Percentiles rank a stretch among this genome's conserved stretches.
phyloP scores from a whole-genome alignment of 306 rosid genomes.

The Dalbergia cultrata region DNA sequence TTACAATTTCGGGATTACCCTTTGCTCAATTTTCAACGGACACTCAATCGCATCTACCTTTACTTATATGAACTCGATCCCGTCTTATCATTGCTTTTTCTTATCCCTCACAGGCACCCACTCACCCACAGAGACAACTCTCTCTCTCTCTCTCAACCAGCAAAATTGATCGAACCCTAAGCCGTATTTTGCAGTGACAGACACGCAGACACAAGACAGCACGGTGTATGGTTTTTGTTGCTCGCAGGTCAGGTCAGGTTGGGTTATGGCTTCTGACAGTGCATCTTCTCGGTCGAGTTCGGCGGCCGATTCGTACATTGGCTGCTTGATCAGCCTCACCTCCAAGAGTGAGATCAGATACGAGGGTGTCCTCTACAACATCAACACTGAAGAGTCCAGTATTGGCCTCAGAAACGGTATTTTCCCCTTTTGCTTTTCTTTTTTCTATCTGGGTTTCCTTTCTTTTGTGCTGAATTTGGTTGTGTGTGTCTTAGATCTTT shows the following conservation, averaged over 20 bases:
- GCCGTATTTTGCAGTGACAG: neutral
- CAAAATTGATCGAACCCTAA: slow-evolving; percentile 46
- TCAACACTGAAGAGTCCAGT: slow-evolving; percentile 86
- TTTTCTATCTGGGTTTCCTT: neutral
- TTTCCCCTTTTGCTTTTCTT: neutral
- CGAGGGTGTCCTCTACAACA: slow-evolving; percentile 75
- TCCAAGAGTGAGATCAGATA: slow-evolving; percentile 90
- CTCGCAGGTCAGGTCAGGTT: slow-evolving; percentile 22
- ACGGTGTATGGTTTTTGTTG: slow-evolving; percentile 37
- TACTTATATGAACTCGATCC: no score
- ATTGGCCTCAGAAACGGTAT: slow-evolving; percentile 80
- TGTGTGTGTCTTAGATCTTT: slow-evolving; percentile 31
- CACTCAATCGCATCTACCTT: no score
- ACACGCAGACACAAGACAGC: neutral
- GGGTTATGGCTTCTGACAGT: slow-evolving; percentile 72
- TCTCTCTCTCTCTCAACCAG: neutral
- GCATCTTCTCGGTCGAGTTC: slow-evolving; percentile 72
- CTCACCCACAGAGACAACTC: no score
- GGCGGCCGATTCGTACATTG: slow-evolving; percentile 81
- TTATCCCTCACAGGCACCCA: no score
- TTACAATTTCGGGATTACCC: no score
- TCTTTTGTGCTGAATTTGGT: neutral
- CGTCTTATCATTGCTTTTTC: no score
- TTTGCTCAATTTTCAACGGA: no score
- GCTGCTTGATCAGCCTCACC: slow-evolving; percentile 83